Evolutionary conservation across 225 moss, liverwort and hornwort genomes (phyloP).

Genomic region (Bryum argenteum): DNA sequence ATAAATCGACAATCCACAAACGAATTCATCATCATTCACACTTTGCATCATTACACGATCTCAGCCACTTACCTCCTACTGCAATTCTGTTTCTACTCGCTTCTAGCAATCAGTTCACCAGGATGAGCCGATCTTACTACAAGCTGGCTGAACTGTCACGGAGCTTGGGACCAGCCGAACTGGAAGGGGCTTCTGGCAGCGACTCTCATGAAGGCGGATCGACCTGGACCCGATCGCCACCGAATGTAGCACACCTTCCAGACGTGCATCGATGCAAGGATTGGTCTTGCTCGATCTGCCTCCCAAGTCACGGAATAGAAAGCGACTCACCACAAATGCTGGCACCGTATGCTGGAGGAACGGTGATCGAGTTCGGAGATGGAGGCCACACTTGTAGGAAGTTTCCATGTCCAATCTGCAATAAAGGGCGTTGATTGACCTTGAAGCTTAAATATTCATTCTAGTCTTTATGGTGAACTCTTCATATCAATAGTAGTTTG

Average conservation of each 20-base stretch:
- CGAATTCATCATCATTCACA: background rate
- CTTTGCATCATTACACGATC: background rate
- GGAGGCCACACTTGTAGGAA: slow-evolving; percentile 16
- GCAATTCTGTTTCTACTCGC: background rate
- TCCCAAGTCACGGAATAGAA: background rate
- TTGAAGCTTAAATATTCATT: too few species aligned
- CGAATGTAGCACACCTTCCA: background rate
- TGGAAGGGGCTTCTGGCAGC: background rate
- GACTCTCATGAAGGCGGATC: background rate
- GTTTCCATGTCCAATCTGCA: slow-evolving; percentile 28
- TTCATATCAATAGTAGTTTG: too few species aligned
- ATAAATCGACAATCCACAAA: slow-evolving; percentile 6
- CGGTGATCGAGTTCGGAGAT: slow-evolving; percentile 20
- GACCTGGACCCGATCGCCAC: background rate
- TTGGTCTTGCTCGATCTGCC: slow-evolving; percentile 25
- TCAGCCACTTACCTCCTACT: background rate
- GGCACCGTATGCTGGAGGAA: background rate
- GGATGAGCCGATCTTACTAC: background rate
- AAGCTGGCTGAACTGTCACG: background rate
- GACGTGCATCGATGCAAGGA: slow-evolving; percentile 30
- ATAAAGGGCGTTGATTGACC: background rate
- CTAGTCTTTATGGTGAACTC: too few species aligned
- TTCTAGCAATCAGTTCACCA: background rate
- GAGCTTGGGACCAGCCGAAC: background rate
- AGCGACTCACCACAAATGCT: background rate